Base-by-base conservation (phyloP, 352 stramenopile genomes). In the Phytopythium oedochilum region DNA sequence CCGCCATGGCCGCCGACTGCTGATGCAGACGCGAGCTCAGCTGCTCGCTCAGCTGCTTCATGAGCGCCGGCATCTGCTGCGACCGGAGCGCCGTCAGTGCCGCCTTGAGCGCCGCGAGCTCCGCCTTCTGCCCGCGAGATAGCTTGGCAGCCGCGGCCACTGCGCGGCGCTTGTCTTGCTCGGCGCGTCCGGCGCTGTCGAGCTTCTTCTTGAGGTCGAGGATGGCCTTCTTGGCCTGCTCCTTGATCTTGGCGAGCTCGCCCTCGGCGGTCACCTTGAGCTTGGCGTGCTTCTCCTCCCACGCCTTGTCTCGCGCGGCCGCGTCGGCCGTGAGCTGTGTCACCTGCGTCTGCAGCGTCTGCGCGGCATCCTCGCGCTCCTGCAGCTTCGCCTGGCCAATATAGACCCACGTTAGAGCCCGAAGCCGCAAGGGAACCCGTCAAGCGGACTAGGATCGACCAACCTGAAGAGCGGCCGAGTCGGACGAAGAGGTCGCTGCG, bases 211-310 rank as follows among this genome's bases (percentile, higher is more conserved):
- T 92, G 10, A 94, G 70, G 18, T 94, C 83, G 48, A 93, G 51
- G 45, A 95, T 94, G 39, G 86, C 83, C 59, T 89, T 88, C 60
- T 95, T 95, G 2, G 86, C 86, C 32, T 95, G 86, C 52, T 95
- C 80, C 53, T 95, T 94, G 52, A 92, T 91, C 47, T 92, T 95
- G 34, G 61, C 66, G 22, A 94, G 71, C 47, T 95, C 85, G 0
- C 47, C 62, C 49, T 95, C 85, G 0, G 83, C 83, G 5, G 77
- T 88, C 5, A 71, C 59, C 60, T 95, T 93, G 5, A 95, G 68
- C 50, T 92, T 92, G 23, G 79, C 61, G 44, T 92, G 68, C 26
- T 78, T 88, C 44, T 89, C 83, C 47, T 87, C 70, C 63, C 63
- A 85, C 22, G 68, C 68, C 0, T 66, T 57, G 43, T 86, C 70